Base-by-base conservation (phyloP, 2,329 filamentous ascomycete genomes). In the Aureobasidium sp. region DNA sequence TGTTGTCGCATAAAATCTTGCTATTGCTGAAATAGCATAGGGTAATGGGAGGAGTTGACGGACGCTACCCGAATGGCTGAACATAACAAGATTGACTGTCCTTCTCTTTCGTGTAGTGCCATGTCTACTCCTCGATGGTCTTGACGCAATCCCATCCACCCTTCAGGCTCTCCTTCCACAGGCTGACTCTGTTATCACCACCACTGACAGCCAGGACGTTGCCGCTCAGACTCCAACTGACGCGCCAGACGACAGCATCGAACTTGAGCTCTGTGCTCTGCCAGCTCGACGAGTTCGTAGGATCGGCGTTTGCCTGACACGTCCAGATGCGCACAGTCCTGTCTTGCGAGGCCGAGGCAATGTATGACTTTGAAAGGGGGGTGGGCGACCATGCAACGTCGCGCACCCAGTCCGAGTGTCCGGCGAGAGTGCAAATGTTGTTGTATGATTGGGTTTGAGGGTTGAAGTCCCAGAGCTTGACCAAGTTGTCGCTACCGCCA, bases 281-380 rank as follows among this genome's bases (percentile, higher is more conserved):
- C 94, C 94, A 99, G 69, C 90, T 84, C 25, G 82, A 83, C 17
- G 84, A 61, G 61, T 73, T 69, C 6, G 62, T 63, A 19, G 84
- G 63, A 29, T 74, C 69, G 23, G 65, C 66, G n/a, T 68, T 68
- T 4, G 70, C 69, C 5, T 77, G 67, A 40, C 75, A 74, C 10
- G 93, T 97, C 94, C 94, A 99, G 76, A 99, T 96, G 67, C 91
- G 86, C 64, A 97, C 93, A 9, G 91, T 96, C 82, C 95, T 95
- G 75, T 99, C 94, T 78, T 97, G 92, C 58, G 88, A 92, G 11
- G 93, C 94, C 51, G 88, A 93, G 31, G 94, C 94, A 71, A 99
- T 96, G 78, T 99, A 99, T 61, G 87, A 90, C 81, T 96, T 96
- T 69, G 92, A 89, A 62, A 99, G 81, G 60, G 97, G 89, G 25